phyloP scores from a whole-genome alignment of 2,329 filamentous ascomycete genomes.

The Hymenoscyphus infarciens region DNA sequence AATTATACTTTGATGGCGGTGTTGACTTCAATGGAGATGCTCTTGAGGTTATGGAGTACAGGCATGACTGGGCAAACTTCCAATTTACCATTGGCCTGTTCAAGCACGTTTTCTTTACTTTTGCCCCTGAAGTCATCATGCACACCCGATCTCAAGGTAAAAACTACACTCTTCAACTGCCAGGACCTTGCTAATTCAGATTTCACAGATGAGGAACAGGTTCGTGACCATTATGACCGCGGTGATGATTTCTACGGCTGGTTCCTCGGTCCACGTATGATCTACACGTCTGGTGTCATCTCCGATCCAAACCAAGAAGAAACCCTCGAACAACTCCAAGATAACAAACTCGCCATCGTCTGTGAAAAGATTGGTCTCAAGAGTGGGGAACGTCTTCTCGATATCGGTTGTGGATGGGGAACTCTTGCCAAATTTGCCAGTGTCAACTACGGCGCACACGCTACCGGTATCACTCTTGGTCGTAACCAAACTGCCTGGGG shows the following conservation, averaged over 20 bases:
- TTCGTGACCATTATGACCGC: constrained; percentile 95
- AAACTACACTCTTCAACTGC: constrained; percentile 17
- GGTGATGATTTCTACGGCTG: constrained; percentile 98
- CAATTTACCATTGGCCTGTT: constrained; percentile 81
- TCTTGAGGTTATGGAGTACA: constrained; percentile 85
- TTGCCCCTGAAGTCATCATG: constrained; percentile 87
- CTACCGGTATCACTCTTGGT: constrained; percentile 87
- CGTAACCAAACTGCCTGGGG: constrained; percentile 97
- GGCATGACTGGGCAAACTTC: constrained; percentile 97
- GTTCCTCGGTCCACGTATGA: constrained; percentile 98
- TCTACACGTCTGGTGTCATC: constrained; percentile 95
- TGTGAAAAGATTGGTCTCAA: constrained; percentile 92
- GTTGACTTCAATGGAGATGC: constrained; percentile 94
- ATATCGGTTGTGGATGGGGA: constrained; percentile 98
- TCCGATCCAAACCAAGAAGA: constrained; percentile 85
- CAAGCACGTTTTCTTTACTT: constrained; percentile 82
- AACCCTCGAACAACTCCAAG: constrained; percentile 88
- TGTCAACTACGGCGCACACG: constrained; percentile 80
- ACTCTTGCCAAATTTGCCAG: constrained; percentile 92
- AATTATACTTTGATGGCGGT: constrained; percentile 95
- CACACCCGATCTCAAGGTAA: constrained; percentile 84
- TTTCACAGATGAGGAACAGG: constrained; percentile 88
- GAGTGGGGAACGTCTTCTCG: constrained; percentile 77
- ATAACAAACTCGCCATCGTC: constrained; percentile 93
- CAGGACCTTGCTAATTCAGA: constrained; percentile 30